These are phyloP conservation scores for Entrophospora sp. DNA, from an alignment of 192 early-diverging fungal species.

Conservation along the genomic window DNA sequence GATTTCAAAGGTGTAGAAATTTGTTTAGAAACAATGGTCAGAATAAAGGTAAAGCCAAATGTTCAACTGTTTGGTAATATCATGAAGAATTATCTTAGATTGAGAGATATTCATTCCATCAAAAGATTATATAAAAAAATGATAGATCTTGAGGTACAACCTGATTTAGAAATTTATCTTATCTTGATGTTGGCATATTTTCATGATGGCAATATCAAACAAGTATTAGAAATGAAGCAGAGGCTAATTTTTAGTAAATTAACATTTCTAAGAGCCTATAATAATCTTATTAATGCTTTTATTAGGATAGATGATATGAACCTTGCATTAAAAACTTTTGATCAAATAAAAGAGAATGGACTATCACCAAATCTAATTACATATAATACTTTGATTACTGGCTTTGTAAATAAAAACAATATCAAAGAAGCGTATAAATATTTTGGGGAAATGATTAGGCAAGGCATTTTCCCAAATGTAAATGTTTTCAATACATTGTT, in stretches of 20 bases:
- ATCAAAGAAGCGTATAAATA: neutral
- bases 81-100: slow-evolving; percentile 5
- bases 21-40: slow-evolving; percentile 6
- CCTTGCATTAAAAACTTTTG: neutral
- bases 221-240: neutral
- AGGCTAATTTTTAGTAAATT: neutral
- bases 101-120: neutral
- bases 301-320: neutral
- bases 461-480: slow-evolving; percentile 9
- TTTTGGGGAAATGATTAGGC: slow-evolving; percentile 5
- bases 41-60: neutral
- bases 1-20: slow-evolving; percentile 2
- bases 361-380: slow-evolving; percentile 5
- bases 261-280: slow-evolving; percentile 1
- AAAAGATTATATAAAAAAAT: slow-evolving; percentile 10
- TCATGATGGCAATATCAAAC: neutral
- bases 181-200: slow-evolving; percentile 2
- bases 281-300: slow-evolving; percentile 13
- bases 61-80: neutral
- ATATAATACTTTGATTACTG: slow-evolving; percentile 11
- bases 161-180: slow-evolving; percentile 4
- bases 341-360: neutral
- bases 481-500: slow-evolving; percentile 12
- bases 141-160: neutral
- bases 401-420: neutral